Base-by-base conservation (phyloP, 768 basidiomycete species). In the Serendipita vermifera region DNA sequence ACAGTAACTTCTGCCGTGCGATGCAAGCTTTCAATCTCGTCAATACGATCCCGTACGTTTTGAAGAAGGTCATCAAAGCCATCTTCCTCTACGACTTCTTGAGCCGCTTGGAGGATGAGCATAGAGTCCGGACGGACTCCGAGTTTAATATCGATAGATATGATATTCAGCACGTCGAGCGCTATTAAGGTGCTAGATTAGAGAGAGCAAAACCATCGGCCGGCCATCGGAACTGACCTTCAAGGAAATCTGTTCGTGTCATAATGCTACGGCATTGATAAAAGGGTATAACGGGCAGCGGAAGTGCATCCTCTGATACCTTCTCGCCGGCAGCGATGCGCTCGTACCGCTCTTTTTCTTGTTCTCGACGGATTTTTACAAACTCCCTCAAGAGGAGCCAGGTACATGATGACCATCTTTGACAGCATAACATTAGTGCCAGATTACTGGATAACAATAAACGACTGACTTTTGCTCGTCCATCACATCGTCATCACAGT, bases 401-500 rank as follows among this genome's bases (percentile, higher is more conserved):
- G 15, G 86, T 84, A 63, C 87, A 87, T 38, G 81, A 81, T 61
- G 77, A 80, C 80, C 82, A 84, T 77, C 85, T 85, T 80, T 86
- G 83, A 80, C 82, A 55, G 27, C 11, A 53, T 17, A 27, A 31
- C 24, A 40, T 26, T 43, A 7, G 29, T 39, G 26, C 27, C 7
- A 33, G 17, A 38, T 58, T 11, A n/a, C 27, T 29, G 39, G 14
- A n/a, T 22, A 39, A 38, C 3, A 27, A 24, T 55, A 58, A 33
- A 59, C 11, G 40, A 27, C 40, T 56, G 59, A 66, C 72, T 60
- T 61, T 29, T 85, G 85, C 74, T 90, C 90, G 67, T 91, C 89
- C 88, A 87, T 87, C 57, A 87, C 80, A 63, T 87, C 84, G 68
- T 87, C 85, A 66, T 90, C 87, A 63, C 80, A 82, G 64, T 87